Evolutionary conservation across 495 filamentous ascomycete species (phyloP), one percentile per base, ranked within the genome.

Genomic region (Aspergillus homomorphus): DNA sequence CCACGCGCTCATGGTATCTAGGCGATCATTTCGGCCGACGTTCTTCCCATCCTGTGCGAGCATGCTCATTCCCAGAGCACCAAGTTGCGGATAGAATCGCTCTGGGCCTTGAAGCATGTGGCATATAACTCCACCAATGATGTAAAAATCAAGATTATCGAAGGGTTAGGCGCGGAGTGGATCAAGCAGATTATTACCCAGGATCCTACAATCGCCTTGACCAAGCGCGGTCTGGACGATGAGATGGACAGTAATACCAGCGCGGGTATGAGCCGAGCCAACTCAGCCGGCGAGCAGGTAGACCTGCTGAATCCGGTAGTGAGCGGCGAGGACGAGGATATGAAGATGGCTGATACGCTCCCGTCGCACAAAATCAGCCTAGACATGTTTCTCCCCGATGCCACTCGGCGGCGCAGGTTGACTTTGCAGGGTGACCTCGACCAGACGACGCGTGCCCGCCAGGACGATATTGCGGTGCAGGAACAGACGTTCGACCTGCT

Each of bases 21-120:
- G 86, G 75, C 81, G 16, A 87, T 97, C 28, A 75, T 92, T 15
- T 82, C 89, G 21, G 84, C 80, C 12, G 91, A 91, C n/a, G 82
- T 91, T 10, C 74, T 96, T 44, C 86, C 86, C 51, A 81, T 87
- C 4, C 73, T 98, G 4, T 96, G 91, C 62, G 84, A 89, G 64
- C 90, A 96, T 67, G 91, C 92, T 0, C 89, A 88, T 69, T 91
- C 89, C 3, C 73, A 80, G 54, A 87, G 90, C 64, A 78, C 85
- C 6, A 84, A 83, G 22, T 71, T 98, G 43, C 82, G 89, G 46
- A 77, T 94, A 14, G 89, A 91, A 60, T 89, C 91, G 9, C 71
- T 98, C 10, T 98, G 94, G 94, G 91, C 91, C 19, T 77, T 98
- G 48, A 98, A 97, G 65, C 90, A 96, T 71, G 73, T 96, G 26